Percentiles rank a stretch among this genome's conserved stretches.
phyloP scores from a whole-genome alignment of 2,329 filamentous ascomycete species.

The Microcyclosporella mali region DNA sequence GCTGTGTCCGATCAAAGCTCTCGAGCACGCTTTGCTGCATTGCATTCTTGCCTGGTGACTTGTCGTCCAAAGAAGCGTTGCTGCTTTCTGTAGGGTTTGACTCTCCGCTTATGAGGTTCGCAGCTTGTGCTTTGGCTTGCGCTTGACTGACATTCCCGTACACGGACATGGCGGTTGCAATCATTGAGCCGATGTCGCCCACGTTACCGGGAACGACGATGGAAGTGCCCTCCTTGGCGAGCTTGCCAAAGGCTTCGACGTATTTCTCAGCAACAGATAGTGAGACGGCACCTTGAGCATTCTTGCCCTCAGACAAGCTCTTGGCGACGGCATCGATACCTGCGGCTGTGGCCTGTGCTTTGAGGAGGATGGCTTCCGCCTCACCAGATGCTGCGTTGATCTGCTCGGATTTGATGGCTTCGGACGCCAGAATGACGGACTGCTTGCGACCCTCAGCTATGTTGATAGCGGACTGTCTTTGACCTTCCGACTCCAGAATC shows the following conservation, averaged over 20 bases:
- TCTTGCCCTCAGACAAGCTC: conserved; percentile 55
- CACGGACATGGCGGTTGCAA: conserved; percentile 88
- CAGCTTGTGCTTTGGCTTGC: conserved; percentile 63
- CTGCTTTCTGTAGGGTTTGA: conserved; percentile 6
- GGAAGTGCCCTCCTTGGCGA: conserved; percentile 92
- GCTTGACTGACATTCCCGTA: conserved; percentile 87
- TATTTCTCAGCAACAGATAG: conserved; percentile 94
- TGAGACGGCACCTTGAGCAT: conserved; percentile 77
- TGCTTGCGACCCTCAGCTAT: conserved; percentile 98
- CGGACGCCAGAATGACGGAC: conserved; percentile 90
- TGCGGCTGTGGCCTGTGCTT: conserved; percentile 74
- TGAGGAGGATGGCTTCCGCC: conserved; percentile 83
- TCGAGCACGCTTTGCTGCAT: conserved; percentile 36
- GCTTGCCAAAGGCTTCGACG: conserved; percentile 84
- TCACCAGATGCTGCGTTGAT: conserved; percentile 92
- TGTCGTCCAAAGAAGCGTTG: conserved; percentile 7
- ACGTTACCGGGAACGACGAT: conserved; percentile 96
- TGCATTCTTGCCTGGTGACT: conserved; percentile 22
- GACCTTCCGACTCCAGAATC: conserved; percentile 94
- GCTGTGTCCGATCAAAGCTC: conserved; percentile 34
- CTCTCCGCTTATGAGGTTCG: conserved; percentile 33
- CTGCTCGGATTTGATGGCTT: conserved; percentile 81
- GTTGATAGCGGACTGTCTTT: conserved; percentile 95
- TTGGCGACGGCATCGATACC: conserved; percentile 83
- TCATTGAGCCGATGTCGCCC: conserved; percentile 93